These are phyloP conservation scores for Handroanthus guayacan DNA, from an alignment of 257 asterid species.

Conservation along the genomic window DNA sequence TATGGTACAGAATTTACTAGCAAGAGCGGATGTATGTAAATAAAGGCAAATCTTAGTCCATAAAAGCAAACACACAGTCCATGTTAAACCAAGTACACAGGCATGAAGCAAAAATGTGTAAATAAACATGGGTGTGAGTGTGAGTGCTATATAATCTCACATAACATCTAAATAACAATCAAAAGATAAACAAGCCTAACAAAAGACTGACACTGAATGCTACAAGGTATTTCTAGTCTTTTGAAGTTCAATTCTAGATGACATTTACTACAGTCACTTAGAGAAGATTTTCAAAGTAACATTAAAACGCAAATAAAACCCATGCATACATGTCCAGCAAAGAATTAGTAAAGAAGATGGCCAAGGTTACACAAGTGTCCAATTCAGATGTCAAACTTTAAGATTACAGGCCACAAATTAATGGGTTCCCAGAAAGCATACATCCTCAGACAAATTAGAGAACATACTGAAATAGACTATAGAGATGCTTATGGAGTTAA, in stretches of 20 bases:
- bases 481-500: conserved; percentile 5
- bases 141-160: neutral
- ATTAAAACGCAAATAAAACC: neutral
- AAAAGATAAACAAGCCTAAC: conserved; percentile 8
- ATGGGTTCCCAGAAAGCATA: neutral
- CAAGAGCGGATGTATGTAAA: neutral
- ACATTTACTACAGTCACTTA: neutral
- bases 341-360: conserved; percentile 4
- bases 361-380: conserved; percentile 1
- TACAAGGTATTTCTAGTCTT: conserved; percentile 12
- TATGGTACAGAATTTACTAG: neutral
- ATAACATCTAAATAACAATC: conserved; percentile 8
- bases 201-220: conserved; percentile 10
- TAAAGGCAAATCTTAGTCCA: conserved; percentile 12
- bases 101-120: neutral
- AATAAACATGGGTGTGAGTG: neutral
- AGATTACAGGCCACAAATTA: neutral
- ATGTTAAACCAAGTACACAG: conserved; percentile 12
- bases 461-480: neutral
- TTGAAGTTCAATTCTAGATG: neutral
- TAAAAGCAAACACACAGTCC: conserved; percentile 15
- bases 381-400: neutral
- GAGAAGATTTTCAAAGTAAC: neutral
- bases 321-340: conserved; percentile 6
- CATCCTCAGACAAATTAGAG: neutral